Evolutionary conservation across 352 stramenopile species (phyloP), one percentile per base, ranked within the genome.

Genomic region (Globisporangium polare): DNA sequence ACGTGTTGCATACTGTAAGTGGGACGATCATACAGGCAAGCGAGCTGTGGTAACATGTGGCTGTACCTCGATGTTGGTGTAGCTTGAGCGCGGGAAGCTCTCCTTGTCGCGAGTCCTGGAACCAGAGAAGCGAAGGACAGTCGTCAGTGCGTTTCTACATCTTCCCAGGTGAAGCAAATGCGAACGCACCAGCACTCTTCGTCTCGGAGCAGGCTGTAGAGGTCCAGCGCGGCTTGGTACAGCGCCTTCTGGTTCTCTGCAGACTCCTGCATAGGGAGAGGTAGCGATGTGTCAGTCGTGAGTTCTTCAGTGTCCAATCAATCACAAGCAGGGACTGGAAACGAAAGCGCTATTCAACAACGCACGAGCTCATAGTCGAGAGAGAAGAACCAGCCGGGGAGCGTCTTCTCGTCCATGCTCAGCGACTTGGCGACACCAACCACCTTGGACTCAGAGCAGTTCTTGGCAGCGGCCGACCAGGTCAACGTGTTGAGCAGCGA

Each of bases 51-150:
- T 55, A 31, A 2, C 0, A 7, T 22, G 37, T 35, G 22, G 1
- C 10, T 60, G 51, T 60, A 89, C 83, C 53, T 88, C 71, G n/a
- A 89, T 60, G 56, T 80, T 62, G 18, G 83, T 92, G 67, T 90
- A 92, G 45, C 77, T 89, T 3, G 83, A 92, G 18, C 80, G 77
- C 1, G 83, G 83, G 57, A 90, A 92, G 62, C 83, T 92, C 20
- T 92, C 83, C 62, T 89, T 89, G 60, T 92, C 83, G 3, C 80
- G 83, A 17, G 64, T 85, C 83, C 83, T 90, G 56, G 3, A 24
- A 5, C 31, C 41, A 62, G 13, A 35, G 22, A 18, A 56, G 53
- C 43, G 10, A 31, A 15, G n/a, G n/a, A n/a, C n/a, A n/a, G n/a
- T n/a, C n/a, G n/a, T n/a, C n/a, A 53, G 26, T 37, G 18, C 17